Evolutionary conservation across 2,329 filamentous ascomycete genomes (phyloP).

Genomic region (Ceratocystis alfenasii): DNA sequence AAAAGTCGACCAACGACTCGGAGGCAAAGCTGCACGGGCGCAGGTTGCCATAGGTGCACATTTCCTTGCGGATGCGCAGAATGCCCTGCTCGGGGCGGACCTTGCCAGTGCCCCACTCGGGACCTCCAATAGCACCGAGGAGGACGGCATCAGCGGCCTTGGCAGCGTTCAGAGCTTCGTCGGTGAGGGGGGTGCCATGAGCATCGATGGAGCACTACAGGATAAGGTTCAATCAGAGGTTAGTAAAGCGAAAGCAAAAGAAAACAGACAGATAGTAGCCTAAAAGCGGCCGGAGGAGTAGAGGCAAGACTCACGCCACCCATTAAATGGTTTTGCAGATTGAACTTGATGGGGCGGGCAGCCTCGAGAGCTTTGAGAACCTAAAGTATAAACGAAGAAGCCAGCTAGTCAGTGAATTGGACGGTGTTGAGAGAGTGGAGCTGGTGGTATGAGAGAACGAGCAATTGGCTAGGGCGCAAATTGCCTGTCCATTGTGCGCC

Average conservation of each 20-base stretch:
- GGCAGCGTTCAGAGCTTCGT: constrained; percentile 69
- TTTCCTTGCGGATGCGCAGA: constrained; percentile 81
- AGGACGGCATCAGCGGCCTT: constrained; percentile 81
- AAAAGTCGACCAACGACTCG: constrained; percentile 68
- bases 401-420: not conserved
- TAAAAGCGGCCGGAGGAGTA: too few relatives aligned
- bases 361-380: constrained; percentile 69
- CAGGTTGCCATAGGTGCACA: constrained; percentile 88
- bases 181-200: constrained; percentile 64
- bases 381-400: constrained; percentile 33
- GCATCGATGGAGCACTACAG: constrained; percentile 75
- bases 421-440: not conserved
- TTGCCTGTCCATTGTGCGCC: too few relatives aligned
- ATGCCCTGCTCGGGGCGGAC: constrained; percentile 90
- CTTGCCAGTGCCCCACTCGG: constrained; percentile 81
- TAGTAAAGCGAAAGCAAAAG: not conserved
- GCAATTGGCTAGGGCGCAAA: too few relatives aligned
- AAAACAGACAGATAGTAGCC: not conserved
- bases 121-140: constrained; percentile 88
- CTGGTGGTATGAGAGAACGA: not conserved
- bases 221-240: not conserved
- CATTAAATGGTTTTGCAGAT: constrained; percentile 79
- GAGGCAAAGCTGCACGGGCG: constrained; percentile 93
- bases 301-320: constrained; percentile 60
- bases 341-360: constrained; percentile 61